A percentile compares a stretch with the other conserved stretches of the same genome.
These are phyloP conservation scores for Sclerotiophoma versabilis DNA, from an alignment of 2,329 filamentous ascomycete species.

Conservation along the genomic window DNA sequence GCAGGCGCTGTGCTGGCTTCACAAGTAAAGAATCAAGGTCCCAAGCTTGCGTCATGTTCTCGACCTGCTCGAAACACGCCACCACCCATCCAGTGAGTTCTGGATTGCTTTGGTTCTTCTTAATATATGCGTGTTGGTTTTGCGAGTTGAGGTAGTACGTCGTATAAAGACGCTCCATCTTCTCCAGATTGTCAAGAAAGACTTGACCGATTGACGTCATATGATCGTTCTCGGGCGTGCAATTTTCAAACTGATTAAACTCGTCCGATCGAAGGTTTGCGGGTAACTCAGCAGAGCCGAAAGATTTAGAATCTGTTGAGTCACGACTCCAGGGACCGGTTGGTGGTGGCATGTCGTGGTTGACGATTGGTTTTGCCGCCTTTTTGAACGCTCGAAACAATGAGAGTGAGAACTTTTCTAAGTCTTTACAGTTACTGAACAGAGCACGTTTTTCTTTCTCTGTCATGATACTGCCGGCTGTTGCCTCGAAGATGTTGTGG, in stretches of 20 bases:
- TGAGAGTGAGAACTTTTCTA: conserved; percentile 81
- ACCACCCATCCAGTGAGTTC: conserved; percentile 81
- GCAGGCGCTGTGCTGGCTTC: conserved; percentile 93
- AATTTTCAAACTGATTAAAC: conserved; percentile 40
- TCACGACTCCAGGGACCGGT: conserved; percentile 35
- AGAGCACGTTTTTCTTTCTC: conserved; percentile 85
- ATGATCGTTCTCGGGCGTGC: conserved; percentile 60
- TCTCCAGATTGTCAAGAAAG: conserved; percentile 62
- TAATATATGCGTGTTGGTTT: conserved; percentile 67
- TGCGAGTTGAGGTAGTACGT: conserved; percentile 71
- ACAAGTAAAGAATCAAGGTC: conserved; percentile 94
- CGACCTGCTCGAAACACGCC: conserved; percentile 90
- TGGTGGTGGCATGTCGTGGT: conserved; percentile 48
- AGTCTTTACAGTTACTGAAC: conserved; percentile 91
- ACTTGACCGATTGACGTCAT: conserved; percentile 65
- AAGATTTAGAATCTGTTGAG: conserved; percentile 26
- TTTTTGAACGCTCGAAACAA: conserved; percentile 84
- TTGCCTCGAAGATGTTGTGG: conserved; percentile 96
- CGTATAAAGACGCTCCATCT: conserved; percentile 71
- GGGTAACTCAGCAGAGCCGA: conserved; percentile 26
- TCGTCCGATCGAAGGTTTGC: conserved; percentile 27
- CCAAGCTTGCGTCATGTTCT: conserved; percentile 93
- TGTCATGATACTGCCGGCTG: conserved; percentile 80
- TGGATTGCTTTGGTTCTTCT: conserved; percentile 61
- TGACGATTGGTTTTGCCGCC: conserved; percentile 79